Evolutionary conservation across 2,329 filamentous ascomycete species (phyloP), one percentile per base, ranked within the genome.

Genomic region (Penicillium sp.): DNA sequence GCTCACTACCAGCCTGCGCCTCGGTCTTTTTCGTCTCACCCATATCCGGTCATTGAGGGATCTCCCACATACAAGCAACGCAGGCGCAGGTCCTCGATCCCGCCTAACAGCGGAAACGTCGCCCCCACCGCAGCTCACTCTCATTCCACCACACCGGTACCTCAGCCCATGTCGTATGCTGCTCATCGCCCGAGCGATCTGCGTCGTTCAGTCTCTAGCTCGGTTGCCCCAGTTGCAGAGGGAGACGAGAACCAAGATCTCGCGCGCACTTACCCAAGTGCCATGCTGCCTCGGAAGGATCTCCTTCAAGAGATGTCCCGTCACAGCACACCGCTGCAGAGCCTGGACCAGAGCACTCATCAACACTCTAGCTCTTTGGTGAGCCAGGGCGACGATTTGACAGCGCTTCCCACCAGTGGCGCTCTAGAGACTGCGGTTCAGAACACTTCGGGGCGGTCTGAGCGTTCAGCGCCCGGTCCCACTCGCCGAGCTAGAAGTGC

Each of bases 21-120:
- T 24, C 81, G 87, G 61, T 79, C 81, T 38, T 85, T 81, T 56
- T 90, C 90, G 63, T 79, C 81, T 48, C 96, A 91, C 72, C 89
- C 94, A 64, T 97, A 96, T 79, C 93, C 91, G 45, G 92, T 96
- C 46, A 94, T 97, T 70, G 94, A 99, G 78, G 94, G 94, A 45
- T 99, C 94, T 27, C 94, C 94, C 11, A 97, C 94, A 36, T 99
- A 99, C 80, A 99, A 99, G 83, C 94, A 97, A 80, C 86, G 94
- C 66, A 85, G 94, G 73, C 87, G 94, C 63, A 89, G 94, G 59
- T 97, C 94, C 34, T 97, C 93, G 40, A 91, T 97, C 59, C 92
- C 93, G 22, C 88, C 90, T 11, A 85, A 88, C 62, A 85, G 92
- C 72, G 86, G 88, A 56, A 84, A 87, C 59, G 85, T 85, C 46